Evolutionary conservation across 2,329 filamentous ascomycete species (phyloP).

Genomic region (Fusarium metavorans): DNA sequence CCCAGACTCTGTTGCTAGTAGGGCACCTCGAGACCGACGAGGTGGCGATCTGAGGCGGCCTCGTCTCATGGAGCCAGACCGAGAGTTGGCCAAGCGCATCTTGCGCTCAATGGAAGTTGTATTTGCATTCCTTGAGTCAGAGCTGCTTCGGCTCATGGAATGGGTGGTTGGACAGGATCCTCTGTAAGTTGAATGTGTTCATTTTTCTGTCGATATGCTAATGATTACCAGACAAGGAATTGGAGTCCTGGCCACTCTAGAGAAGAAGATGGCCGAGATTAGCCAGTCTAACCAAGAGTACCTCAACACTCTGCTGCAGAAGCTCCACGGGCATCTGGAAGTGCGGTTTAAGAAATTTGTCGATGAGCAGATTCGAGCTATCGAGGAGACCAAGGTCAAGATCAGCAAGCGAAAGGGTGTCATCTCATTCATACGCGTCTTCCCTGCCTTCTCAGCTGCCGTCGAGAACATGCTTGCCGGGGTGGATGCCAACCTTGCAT

Average conservation of each 20-base stretch:
- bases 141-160: slow-evolving; percentile 83
- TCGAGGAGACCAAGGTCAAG: slow-evolving; percentile 98
- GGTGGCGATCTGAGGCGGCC: slow-evolving; percentile 79
- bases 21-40: slow-evolving; percentile 74
- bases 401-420: slow-evolving; percentile 98
- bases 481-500: slow-evolving; percentile 67
- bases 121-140: slow-evolving; percentile 83
- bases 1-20: slow-evolving; percentile 78
- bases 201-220: slow-evolving; percentile 10
- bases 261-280: slow-evolving; percentile 82
- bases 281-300: slow-evolving; percentile 95
- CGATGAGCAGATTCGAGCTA: slow-evolving; percentile 93
- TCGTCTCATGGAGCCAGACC: slow-evolving; percentile 88
- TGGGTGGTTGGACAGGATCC: slow-evolving; percentile 87
- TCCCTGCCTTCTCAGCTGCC: slow-evolving; percentile 85
- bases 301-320: slow-evolving; percentile 82
- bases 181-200: slow-evolving; percentile 68
- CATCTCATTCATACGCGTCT: slow-evolving; percentile 93
- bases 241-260: slow-evolving; percentile 84
- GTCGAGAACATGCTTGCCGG: slow-evolving; percentile 85
- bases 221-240: slow-evolving; percentile 80
- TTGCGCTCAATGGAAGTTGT: slow-evolving; percentile 91
- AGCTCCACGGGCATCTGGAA: slow-evolving; percentile 80
- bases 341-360: slow-evolving; percentile 88
- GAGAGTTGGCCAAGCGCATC: slow-evolving; percentile 85